phyloP scores from a whole-genome alignment of 805 yeast species.

The Wickerhamomyces queroliae region DNA sequence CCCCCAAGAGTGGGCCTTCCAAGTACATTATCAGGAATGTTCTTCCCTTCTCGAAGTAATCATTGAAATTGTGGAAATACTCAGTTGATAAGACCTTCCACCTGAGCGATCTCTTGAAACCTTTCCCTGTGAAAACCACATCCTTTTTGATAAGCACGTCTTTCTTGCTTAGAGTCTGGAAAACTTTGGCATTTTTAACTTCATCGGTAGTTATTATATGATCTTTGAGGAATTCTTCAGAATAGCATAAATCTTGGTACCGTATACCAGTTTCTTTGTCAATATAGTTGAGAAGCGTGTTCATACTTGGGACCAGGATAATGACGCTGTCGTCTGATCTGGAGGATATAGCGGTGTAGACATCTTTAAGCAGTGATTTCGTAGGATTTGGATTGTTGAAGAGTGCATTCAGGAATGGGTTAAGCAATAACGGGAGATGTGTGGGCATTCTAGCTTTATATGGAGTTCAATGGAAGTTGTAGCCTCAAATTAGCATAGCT shows the following conservation, averaged over 20 bases:
- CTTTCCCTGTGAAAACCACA: constrained; percentile 48
- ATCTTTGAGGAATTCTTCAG: constrained; percentile 54
- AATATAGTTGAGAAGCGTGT: constrained; percentile 32
- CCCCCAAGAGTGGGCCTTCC: constrained; percentile 49
- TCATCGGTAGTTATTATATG: constrained; percentile 46
- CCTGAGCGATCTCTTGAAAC: constrained; percentile 42
- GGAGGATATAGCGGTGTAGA: constrained; percentile 34
- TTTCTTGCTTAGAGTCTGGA: constrained; percentile 48
- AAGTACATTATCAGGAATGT: constrained; percentile 52
- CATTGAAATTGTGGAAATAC: constrained; percentile 49
- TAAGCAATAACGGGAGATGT: constrained; percentile 49
- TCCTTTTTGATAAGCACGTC: constrained; percentile 53
- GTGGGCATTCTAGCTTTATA: constrained; percentile 20
- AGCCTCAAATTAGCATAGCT: not conserved
- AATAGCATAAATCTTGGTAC: constrained; percentile 48
- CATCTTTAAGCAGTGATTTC: constrained; percentile 39
- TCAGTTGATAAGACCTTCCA: constrained; percentile 39
- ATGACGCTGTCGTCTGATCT: constrained; percentile 37
- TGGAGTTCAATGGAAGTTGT: not conserved
- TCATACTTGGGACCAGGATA: constrained; percentile 61
- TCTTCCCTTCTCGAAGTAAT: constrained; percentile 52
- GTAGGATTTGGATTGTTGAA: constrained; percentile 58
- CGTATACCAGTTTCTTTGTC: constrained; percentile 33
- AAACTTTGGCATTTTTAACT: constrained; percentile 30
- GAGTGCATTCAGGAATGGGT: constrained; percentile 59